Percentiles rank a stretch among this genome's conserved stretches.
These are phyloP conservation scores for Heimioporus sp. DNA, from an alignment of 768 basidiomycete species.

Conservation along the genomic window DNA sequence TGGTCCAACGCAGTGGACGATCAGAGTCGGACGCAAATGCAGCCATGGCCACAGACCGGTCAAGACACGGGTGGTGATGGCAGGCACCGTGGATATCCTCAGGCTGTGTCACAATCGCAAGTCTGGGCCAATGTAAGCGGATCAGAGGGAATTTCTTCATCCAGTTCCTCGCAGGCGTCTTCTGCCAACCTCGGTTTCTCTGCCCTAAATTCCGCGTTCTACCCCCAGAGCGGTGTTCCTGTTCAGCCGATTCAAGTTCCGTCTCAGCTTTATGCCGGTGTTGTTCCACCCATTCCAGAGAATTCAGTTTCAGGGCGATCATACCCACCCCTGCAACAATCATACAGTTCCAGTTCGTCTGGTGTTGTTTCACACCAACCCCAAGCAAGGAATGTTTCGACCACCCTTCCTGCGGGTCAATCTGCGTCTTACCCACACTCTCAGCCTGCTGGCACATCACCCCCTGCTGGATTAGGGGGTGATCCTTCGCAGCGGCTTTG, in stretches of 20 bases:
- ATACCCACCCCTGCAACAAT: conserved; percentile 28
- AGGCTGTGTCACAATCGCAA: conserved; percentile 20
- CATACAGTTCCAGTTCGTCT: conserved; percentile 18
- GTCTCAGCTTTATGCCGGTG: conserved; percentile 30
- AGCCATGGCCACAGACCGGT: conserved; percentile 26
- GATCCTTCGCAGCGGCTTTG: conserved; percentile 30
- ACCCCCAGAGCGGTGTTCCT: conserved; percentile 40
- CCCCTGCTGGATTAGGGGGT: conserved; percentile 28
- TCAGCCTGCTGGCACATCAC: conserved; percentile 19
- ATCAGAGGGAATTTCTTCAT: conserved; percentile 24
- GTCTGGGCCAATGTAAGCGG: conserved; percentile 18
- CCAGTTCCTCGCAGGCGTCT: conserved; percentile 19
- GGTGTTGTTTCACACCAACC: conserved; percentile 23
- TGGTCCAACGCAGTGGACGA: conserved; percentile 25
- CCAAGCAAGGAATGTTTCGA: conserved; percentile 22
- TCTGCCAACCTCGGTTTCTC: conserved; percentile 40
- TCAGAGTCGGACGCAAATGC: conserved; percentile 16
- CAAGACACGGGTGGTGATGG: conserved; percentile 24
- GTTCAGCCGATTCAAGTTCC: conserved; percentile 31
- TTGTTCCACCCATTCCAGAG: conserved; percentile 19
- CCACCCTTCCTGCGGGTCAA: conserved; percentile 20
- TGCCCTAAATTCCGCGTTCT: conserved; percentile 58
- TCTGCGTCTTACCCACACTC: conserved; percentile 26
- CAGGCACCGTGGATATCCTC: conserved; percentile 31
- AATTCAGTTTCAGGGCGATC: conserved; percentile 24